These are phyloP conservation scores for Aspergillus sp. DNA, from an alignment of 2,329 filamentous ascomycete genomes.

Conservation along the genomic window DNA sequence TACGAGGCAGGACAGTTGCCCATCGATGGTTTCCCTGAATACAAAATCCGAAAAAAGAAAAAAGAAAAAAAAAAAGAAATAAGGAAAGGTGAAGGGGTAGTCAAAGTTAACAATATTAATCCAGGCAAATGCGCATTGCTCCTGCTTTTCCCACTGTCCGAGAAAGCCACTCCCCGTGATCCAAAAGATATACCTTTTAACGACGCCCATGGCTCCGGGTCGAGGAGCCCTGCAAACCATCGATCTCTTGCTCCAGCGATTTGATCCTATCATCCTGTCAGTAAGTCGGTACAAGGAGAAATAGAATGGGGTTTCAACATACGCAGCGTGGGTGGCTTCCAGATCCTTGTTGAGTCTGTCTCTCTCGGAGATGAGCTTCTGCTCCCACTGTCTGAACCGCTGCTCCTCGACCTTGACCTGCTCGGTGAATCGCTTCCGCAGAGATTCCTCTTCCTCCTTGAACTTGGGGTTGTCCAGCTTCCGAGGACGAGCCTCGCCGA, in stretches of 20 bases:
- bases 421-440: constrained; percentile 98
- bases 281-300: constrained; percentile 6
- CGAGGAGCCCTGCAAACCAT: constrained; percentile 85
- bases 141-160: constrained; percentile 27
- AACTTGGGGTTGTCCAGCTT: constrained; percentile 99
- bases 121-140: constrained; percentile 28
- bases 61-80: constrained; percentile 19
- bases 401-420: constrained; percentile 99
- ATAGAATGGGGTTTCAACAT: constrained; percentile 26
- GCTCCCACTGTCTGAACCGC: constrained; percentile 98
- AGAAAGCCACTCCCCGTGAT: constrained; percentile 20
- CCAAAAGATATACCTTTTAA: constrained; percentile 49
- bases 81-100: constrained; percentile 33
- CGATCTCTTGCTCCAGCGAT: constrained; percentile 76
- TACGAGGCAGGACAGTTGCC: constrained; percentile 13
- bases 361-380: constrained; percentile 98
- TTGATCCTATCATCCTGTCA: constrained; percentile 46
- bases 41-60: constrained; percentile 28
- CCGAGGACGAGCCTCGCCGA: constrained; percentile 92
- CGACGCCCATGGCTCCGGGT: constrained; percentile 91
- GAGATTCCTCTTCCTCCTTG: constrained; percentile 98
- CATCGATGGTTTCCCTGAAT: constrained; percentile 30
- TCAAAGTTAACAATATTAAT: constrained; percentile 35
- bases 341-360: constrained; percentile 99
- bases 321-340: constrained; percentile 89